Conservation (phyloP, 176 grass and related monocot genomes). For the Panicum miliaceum region DNA sequence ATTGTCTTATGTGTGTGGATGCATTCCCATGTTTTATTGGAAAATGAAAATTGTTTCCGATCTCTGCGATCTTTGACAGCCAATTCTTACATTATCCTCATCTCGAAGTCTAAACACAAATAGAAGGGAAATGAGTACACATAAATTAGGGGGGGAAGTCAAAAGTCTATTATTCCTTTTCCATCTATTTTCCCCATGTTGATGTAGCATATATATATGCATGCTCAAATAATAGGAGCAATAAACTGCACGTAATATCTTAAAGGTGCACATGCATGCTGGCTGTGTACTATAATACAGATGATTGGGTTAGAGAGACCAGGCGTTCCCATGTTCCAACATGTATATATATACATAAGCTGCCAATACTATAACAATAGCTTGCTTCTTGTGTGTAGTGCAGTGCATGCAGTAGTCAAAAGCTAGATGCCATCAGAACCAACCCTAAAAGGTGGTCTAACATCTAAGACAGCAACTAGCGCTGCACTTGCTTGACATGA, state of each 20-base stretch:
- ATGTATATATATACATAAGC: not conserved
- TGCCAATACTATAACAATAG: not conserved
- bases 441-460: slow-evolving; percentile 50
- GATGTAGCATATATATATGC: not conserved
- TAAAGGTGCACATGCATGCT: not conserved
- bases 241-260: not conserved
- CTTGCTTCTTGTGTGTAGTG: not conserved
- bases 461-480: slow-evolving; percentile 10
- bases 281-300: not conserved
- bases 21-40: not conserved
- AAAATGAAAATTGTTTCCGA: too few species aligned
- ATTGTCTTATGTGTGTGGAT: not conserved
- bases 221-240: slow-evolving; percentile 9
- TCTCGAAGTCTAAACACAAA: too few species aligned
- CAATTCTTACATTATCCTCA: too few species aligned
- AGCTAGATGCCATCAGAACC: slow-evolving; percentile 51
- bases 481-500: slow-evolving; percentile 25
- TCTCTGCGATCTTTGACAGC: too few species aligned
- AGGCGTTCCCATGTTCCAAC: not conserved
- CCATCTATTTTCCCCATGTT: not conserved
- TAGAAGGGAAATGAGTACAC: too few species aligned
- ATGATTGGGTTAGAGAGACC: slow-evolving; percentile 6
- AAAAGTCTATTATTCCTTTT: too few species aligned
- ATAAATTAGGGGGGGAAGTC: too few species aligned
- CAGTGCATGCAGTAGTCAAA: slow-evolving; percentile 44